Conservation (phyloP, 1,139 yeast genomes). For the Magnusiomyces tetraspermus region DNA sequence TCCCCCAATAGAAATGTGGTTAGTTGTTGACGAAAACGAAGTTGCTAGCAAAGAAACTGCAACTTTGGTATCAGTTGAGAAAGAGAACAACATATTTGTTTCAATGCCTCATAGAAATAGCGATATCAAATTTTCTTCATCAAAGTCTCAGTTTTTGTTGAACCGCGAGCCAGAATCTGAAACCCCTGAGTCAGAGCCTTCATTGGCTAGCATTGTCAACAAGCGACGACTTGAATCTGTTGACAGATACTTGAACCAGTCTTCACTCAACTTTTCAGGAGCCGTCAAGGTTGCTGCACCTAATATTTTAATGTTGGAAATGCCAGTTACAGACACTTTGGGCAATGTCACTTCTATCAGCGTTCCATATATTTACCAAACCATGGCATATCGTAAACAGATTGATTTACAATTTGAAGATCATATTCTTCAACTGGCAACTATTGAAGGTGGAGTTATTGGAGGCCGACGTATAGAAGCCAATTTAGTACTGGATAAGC, state of each 20-base stretch:
- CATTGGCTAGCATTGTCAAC: background rate
- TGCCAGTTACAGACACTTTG: background rate
- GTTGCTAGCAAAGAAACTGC: slow-evolving; percentile 38
- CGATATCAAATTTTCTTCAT: slow-evolving; percentile 42
- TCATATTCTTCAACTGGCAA: slow-evolving; percentile 38
- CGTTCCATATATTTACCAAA: slow-evolving; percentile 37
- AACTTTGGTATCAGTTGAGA: slow-evolving; percentile 40
- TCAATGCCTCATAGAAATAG: slow-evolving; percentile 36
- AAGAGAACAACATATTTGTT: slow-evolving; percentile 38
- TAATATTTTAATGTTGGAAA: slow-evolving; percentile 33
- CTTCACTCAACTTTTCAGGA: slow-evolving; percentile 39
- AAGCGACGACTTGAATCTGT: slow-evolving; percentile 18
- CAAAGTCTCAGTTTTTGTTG: slow-evolving; percentile 26
- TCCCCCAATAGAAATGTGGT: slow-evolving; percentile 51
- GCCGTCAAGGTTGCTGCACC: slow-evolving; percentile 33
- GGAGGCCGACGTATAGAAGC: slow-evolving; percentile 48
- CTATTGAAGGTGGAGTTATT: slow-evolving; percentile 48
- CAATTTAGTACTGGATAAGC: slow-evolving; percentile 36
- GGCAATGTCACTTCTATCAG: background rate
- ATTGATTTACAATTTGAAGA: slow-evolving; percentile 36
- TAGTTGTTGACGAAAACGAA: slow-evolving; percentile 36
- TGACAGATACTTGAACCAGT: slow-evolving; percentile 34
- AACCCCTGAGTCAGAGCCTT: background rate
- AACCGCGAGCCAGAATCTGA: slow-evolving; percentile 21
- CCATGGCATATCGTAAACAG: slow-evolving; percentile 38